These are phyloP conservation scores for Cyclanthera cordifolia DNA, from an alignment of 306 rosid species.

Conservation along the genomic window DNA sequence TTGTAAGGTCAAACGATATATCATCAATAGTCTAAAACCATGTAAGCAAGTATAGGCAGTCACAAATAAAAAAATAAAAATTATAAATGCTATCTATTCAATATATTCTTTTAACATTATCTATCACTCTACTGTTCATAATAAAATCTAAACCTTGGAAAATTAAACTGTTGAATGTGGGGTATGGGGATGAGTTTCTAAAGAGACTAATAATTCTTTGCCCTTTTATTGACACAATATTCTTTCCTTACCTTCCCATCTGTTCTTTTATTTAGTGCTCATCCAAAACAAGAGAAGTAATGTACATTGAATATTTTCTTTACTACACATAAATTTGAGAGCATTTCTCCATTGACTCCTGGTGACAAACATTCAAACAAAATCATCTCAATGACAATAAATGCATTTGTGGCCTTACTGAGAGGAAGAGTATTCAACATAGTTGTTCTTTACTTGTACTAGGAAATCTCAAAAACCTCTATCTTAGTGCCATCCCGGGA, in stretches of 20 bases:
- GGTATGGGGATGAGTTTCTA: neutral
- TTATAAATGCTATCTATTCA: neutral
- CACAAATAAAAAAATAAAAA: no score
- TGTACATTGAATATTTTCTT: neutral
- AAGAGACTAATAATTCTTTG: neutral
- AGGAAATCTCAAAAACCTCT: slow-evolving; percentile 2
- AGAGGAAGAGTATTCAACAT: neutral
- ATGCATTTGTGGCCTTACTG: neutral
- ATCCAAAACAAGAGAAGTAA: neutral
- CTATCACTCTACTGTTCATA: neutral
- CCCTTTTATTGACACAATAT: neutral
- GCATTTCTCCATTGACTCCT: slow-evolving; percentile 5
- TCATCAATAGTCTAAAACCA: no score
- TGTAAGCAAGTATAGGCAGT: no score
- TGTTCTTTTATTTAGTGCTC: neutral
- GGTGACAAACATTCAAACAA: neutral
- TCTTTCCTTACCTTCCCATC: slow-evolving; percentile 3
- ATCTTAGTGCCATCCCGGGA: neutral
- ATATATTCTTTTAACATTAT: neutral
- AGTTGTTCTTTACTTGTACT: neutral
- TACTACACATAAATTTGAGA: neutral
- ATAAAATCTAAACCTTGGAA: neutral
- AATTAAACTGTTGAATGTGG: neutral
- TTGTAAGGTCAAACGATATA: no score
- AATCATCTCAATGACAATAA: neutral